Percentiles rank a stretch among this genome's conserved stretches.
Evolutionary conservation across 129 eudicot species (phyloP).

Genomic region (Gnaphalium uliginosum): DNA sequence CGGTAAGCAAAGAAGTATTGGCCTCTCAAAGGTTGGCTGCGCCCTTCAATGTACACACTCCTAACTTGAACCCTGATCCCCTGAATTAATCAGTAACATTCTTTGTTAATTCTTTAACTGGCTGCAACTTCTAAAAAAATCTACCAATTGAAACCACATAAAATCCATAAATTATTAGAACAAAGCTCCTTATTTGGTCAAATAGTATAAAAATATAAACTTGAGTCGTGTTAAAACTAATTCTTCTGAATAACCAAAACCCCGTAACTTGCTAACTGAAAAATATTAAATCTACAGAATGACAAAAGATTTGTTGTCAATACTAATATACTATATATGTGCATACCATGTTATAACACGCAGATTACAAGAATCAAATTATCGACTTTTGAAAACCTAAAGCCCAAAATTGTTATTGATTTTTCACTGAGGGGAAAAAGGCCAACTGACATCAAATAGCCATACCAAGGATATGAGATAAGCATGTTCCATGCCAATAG

Average conservation of each 20-base stretch:
- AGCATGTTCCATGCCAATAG: background rate
- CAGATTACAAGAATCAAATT: background rate
- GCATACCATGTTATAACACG: conserved; percentile 20
- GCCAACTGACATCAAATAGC: conserved; percentile 4
- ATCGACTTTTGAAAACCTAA: background rate
- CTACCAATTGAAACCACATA: background rate
- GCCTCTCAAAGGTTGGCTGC: conserved; percentile 84
- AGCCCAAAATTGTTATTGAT: background rate
- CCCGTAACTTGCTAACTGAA: background rate
- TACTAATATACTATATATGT: background rate
- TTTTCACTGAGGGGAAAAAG: conserved; percentile 3
- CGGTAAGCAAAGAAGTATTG: conserved; percentile 86
- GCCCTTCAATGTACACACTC: conserved; percentile 85
- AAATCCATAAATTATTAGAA: background rate
- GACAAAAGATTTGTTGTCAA: background rate
- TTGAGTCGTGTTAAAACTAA: background rate
- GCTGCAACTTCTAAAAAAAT: background rate
- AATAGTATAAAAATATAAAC: background rate
- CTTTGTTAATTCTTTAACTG: background rate
- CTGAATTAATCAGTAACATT: conserved; percentile 36
- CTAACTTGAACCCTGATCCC: conserved; percentile 95
- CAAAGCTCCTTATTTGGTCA: background rate
- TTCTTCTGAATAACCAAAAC: background rate
- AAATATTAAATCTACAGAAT: background rate
- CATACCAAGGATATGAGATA: conserved; percentile 6